These are phyloP conservation scores for Candida stauntonica DNA, from an alignment of 805 yeast species.

Conservation along the genomic window DNA sequence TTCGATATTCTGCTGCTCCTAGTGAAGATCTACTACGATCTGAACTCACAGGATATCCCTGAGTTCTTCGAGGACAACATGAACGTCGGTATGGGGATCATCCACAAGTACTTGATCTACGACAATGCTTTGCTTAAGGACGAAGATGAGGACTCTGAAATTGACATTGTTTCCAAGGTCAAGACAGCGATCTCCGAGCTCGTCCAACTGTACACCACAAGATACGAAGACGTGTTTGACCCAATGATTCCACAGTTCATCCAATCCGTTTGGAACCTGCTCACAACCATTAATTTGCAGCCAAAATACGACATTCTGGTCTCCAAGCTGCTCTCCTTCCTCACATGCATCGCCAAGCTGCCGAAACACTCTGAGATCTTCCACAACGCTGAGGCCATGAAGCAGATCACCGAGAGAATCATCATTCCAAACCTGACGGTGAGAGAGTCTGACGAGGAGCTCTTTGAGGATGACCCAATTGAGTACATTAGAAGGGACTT, in stretches of 20 bases:
- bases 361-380: constrained; percentile 66
- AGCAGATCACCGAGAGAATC: constrained; percentile 75
- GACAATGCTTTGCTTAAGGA: constrained; percentile 50
- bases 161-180: constrained; percentile 64
- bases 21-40: constrained; percentile 81
- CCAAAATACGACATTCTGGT: constrained; percentile 82
- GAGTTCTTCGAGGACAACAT: constrained; percentile 95
- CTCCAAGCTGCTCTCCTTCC: constrained; percentile 71
- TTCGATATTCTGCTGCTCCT: constrained; percentile 70
- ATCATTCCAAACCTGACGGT: constrained; percentile 84
- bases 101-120: constrained; percentile 76
- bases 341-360: constrained; percentile 75
- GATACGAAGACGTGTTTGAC: constrained; percentile 92
- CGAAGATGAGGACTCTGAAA: constrained; percentile 60
- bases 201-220: constrained; percentile 76
- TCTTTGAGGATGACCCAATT: constrained; percentile 96
- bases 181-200: constrained; percentile 83
- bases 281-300: constrained; percentile 61
- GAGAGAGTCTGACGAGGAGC: constrained; percentile 85
- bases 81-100: constrained; percentile 66
- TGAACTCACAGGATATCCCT: constrained; percentile 97
- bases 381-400: constrained; percentile 55
- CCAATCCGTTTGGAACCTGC: constrained; percentile 74
- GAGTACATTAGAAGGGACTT: constrained; percentile 88
- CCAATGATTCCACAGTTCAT: constrained; percentile 72